Evolutionary conservation across 257 asterid species (phyloP).

Genomic region (Nicotiana benthamiana): DNA sequence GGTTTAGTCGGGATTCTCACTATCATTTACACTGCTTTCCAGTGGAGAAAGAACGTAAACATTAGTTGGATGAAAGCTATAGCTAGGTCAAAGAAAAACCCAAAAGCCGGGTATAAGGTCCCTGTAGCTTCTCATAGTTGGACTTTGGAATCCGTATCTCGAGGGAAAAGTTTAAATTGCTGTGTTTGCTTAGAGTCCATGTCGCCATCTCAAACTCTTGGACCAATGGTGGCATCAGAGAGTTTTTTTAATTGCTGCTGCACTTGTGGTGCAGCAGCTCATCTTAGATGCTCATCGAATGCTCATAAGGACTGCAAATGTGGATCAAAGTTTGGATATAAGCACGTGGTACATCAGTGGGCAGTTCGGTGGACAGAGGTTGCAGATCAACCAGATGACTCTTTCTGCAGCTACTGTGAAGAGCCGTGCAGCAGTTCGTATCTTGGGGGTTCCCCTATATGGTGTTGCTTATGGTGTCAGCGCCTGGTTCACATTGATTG

Average conservation of each 20-base stretch:
- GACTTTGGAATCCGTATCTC: constrained; percentile 68
- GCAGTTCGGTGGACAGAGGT: constrained; percentile 88
- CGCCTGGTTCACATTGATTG: constrained; percentile 92
- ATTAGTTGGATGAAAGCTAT: constrained; percentile 92
- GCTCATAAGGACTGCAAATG: constrained; percentile 87
- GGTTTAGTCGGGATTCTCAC: constrained; percentile 72
- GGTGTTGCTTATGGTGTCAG: constrained; percentile 99
- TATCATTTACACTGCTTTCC: constrained; percentile 73
- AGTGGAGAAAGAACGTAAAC: constrained; percentile 88
- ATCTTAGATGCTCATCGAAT: constrained; percentile 63
- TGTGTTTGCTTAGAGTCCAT: constrained; percentile 74
- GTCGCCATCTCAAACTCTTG: constrained; percentile 77
- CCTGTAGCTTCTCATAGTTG: constrained; percentile 74
- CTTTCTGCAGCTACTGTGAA: constrained; percentile 87
- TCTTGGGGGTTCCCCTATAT: constrained; percentile 90
- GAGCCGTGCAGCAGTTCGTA: constrained; percentile 88
- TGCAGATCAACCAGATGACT: constrained; percentile 78
- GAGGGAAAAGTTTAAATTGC: constrained; percentile 74
- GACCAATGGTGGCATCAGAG: constrained; percentile 55
- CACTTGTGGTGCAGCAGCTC: constrained; percentile 85
- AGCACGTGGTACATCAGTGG: constrained; percentile 83
- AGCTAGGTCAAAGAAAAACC: constrained; percentile 87
- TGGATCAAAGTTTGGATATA: constrained; percentile 65
- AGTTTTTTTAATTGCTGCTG: constrained; percentile 64
- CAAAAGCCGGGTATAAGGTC: constrained; percentile 62